These are phyloP conservation scores for Trametes polyzona DNA, from an alignment of 1,284 basidiomycete genomes.

Conservation along the genomic window DNA sequence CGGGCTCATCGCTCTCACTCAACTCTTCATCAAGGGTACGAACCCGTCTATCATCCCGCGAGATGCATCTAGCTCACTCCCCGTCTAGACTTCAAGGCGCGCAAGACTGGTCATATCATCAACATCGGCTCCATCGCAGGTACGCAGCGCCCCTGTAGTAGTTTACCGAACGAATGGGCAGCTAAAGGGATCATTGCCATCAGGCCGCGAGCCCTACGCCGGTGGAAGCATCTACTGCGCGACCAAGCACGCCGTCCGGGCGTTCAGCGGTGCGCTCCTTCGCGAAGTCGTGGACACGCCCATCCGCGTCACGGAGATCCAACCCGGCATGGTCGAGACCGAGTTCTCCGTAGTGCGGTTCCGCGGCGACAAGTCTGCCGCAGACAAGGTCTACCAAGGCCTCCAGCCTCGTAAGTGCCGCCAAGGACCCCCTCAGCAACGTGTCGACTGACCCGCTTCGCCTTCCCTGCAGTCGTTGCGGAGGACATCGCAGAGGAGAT, in stretches of 20 bases:
- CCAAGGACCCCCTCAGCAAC: too few relatives aligned
- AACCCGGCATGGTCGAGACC: constrained; percentile 92
- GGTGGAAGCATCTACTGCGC: constrained; percentile 86
- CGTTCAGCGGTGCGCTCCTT: constrained; percentile 85
- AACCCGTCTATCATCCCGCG: not conserved
- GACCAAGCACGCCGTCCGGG: constrained; percentile 88
- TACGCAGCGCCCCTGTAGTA: too few relatives aligned
- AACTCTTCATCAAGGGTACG: constrained; percentile 74
- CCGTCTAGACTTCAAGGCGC: constrained; percentile 82
- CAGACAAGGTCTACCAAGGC: constrained; percentile 90
- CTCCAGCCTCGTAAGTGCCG: constrained; percentile 70
- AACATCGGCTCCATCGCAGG: constrained; percentile 96
- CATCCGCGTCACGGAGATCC: constrained; percentile 90
- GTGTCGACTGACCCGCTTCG: too few relatives aligned
- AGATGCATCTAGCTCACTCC: not conserved
- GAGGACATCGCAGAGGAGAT: constrained; percentile 96
- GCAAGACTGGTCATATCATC: constrained; percentile 90
- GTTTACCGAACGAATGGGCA: too few relatives aligned
- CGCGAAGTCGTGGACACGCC: constrained; percentile 90
- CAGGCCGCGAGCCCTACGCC: constrained; percentile 86
- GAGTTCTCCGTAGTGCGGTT: constrained; percentile 91
- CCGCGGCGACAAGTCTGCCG: constrained; percentile 80
- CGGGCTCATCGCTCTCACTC: constrained; percentile 85
- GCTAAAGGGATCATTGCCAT: too few relatives aligned
- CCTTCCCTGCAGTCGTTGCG: constrained; percentile 71